A percentile compares a stretch with the other conserved stretches of the same genome.
Conservation (phyloP, 2,329 filamentous ascomycete genomes). For the Colletotrichum limetticola region DNA sequence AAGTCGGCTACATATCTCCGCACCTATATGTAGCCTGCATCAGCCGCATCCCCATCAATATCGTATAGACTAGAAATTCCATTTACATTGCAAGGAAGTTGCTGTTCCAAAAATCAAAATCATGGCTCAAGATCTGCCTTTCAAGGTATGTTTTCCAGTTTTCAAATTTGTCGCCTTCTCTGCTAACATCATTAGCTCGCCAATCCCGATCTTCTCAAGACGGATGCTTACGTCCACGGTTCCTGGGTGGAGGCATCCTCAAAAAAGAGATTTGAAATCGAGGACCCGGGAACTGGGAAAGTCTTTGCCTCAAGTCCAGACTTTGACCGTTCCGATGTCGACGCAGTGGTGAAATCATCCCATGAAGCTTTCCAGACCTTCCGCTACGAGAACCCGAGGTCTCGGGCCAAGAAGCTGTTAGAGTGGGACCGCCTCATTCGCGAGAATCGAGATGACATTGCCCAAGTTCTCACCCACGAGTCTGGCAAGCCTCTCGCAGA, state of each 20-base stretch:
- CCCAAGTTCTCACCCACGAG: slow-evolving; percentile 55
- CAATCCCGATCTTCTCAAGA: slow-evolving; percentile 58
- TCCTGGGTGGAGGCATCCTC: slow-evolving; percentile 56
- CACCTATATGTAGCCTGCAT: neutral
- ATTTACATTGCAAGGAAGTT: neutral
- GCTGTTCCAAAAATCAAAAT: neutral
- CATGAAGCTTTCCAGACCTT: slow-evolving; percentile 51
- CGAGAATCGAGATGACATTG: slow-evolving; percentile 49
- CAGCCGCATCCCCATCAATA: neutral
- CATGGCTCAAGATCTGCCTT: neutral
- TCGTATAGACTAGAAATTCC: neutral
- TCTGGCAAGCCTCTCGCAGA: slow-evolving; percentile 68
- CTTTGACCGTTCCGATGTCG: slow-evolving; percentile 52
- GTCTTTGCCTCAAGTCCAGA: slow-evolving; percentile 62
- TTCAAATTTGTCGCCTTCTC: fast-evolving
- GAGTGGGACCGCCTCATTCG: slow-evolving; percentile 50
- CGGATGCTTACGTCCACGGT: slow-evolving; percentile 61
- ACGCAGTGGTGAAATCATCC: slow-evolving; percentile 48
- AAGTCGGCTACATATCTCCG: neutral
- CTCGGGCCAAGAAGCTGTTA: slow-evolving; percentile 47
- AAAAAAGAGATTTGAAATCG: slow-evolving; percentile 61
- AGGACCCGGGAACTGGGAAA: slow-evolving; percentile 63
- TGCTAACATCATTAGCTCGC: slow-evolving; percentile 46
- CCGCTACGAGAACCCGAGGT: slow-evolving; percentile 49
- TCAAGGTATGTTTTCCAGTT: neutral